Evolutionary conservation across 2,329 filamentous ascomycete genomes (phyloP).

Genomic region (Stemphylium vesicarium): DNA sequence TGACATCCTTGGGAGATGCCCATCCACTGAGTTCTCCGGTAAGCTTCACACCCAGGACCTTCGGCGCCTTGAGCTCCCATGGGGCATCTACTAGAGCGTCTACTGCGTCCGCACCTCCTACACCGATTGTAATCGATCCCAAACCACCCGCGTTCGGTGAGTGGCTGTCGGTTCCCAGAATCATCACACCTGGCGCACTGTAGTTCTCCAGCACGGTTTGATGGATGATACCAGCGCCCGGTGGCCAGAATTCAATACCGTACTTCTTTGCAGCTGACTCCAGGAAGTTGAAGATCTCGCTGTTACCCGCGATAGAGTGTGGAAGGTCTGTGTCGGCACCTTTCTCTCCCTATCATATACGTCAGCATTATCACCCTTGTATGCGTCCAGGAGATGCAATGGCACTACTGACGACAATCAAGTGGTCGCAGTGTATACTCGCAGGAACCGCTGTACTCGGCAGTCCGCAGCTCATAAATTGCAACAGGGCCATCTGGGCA

Average conservation of each 20-base stretch:
- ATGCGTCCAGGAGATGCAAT: no score
- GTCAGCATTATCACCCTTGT: background rate
- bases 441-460: conserved; percentile 90
- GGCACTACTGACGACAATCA: conserved; percentile 71
- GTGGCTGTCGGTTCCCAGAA: conserved; percentile 97
- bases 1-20: conserved; percentile 95
- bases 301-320: conserved; percentile 86
- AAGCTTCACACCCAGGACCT: conserved; percentile 83
- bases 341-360: conserved; percentile 59
- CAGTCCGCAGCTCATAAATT: conserved; percentile 97
- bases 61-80: conserved; percentile 96
- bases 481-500: conserved; percentile 95
- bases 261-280: conserved; percentile 74
- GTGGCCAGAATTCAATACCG: conserved; percentile 54
- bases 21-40: conserved; percentile 85
- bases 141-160: conserved; percentile 97
- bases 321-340: conserved; percentile 86
- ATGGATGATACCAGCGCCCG: conserved; percentile 66
- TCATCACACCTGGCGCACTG: conserved; percentile 95
- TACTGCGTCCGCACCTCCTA: conserved; percentile 95
- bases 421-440: conserved; percentile 97
- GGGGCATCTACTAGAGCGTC: conserved; percentile 95
- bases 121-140: conserved; percentile 92
- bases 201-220: conserved; percentile 99
- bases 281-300: conserved; percentile 96